Evolutionary conservation across 1,284 basidiomycete genomes (phyloP), one percentile per base, ranked within the genome.

Genomic region (Phlebopus sp.): DNA sequence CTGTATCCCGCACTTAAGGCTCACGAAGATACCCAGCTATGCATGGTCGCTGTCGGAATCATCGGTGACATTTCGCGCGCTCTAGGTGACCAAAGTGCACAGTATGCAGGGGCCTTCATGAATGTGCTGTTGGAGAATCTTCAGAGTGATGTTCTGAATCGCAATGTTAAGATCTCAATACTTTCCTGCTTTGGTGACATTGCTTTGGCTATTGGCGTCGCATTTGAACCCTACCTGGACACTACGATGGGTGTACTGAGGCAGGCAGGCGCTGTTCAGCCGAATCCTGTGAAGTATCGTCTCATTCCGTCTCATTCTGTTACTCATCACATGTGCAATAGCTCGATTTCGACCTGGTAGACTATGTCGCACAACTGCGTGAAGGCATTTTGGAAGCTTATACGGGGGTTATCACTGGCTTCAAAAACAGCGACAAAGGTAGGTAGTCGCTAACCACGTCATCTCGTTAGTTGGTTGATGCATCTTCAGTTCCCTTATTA

Each of bases 381-480:
- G 96, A 99, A 66, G 92, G 93, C 37, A 97, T 99, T 56, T 76
- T 97, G 35, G 97, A 99, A 68, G 95, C 96, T 3, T 98, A 97
- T 63, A 95, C 92, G 8, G 95, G 97, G 40, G 90, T 98, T 55
- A 84, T 97, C 50, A 88, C 91, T 39, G 94, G 91, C 6, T 75
- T 97, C 64, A 93, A 95, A 72, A 82, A 84, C 55, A 89, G 86
- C 4, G 81, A 86, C 32, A 86, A 91, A 69, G 76, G 88, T 87
- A 59, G 51, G 71, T 66, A 21, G 2, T 14, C 21, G n/a, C 13
- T 35, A 42, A 17, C 18, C 5, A 29, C 44, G n/a, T 15, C 31
- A 13, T 9, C 7, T 38, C 27, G 17, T 23, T 41, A 18, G 5
- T 25, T 52, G 14, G 38, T 46, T 41, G 35, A 23, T 46, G 52